Evolutionary conservation across 2,329 filamentous ascomycete genomes (phyloP).

Genomic region (Aspergillus ustus): DNA sequence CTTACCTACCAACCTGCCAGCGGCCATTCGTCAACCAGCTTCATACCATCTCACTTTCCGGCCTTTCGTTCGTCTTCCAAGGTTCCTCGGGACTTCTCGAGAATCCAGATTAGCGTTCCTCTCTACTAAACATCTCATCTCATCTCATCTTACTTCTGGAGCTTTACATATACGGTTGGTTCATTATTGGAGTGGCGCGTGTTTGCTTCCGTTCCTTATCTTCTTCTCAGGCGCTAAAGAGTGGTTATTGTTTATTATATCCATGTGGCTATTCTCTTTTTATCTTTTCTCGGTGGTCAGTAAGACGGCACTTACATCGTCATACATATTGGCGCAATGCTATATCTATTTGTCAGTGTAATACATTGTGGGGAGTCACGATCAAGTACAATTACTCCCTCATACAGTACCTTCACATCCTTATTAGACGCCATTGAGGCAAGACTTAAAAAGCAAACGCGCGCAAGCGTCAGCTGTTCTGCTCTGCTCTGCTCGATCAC

Average conservation of each 20-base stretch:
- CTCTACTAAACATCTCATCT: background rate
- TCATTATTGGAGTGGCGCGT: background rate
- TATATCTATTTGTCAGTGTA: background rate
- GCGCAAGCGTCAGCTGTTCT: too few relatives aligned
- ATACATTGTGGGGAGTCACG: background rate
- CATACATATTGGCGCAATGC: background rate
- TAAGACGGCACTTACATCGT: background rate
- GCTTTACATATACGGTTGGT: background rate
- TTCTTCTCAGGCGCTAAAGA: background rate
- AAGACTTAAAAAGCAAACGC: too few relatives aligned
- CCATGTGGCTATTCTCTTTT: background rate
- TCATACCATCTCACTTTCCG: background rate
- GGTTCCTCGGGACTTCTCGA: background rate
- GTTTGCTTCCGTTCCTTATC: too few relatives aligned
- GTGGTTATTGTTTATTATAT: background rate
- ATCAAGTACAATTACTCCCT: background rate
- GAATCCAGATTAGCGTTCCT: background rate
- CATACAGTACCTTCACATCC: too few relatives aligned
- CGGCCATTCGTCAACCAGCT: background rate
- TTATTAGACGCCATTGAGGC: too few relatives aligned
- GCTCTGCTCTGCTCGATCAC: too few relatives aligned
- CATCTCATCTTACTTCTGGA: background rate
- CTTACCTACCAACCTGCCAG: background rate
- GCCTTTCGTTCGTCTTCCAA: background rate
- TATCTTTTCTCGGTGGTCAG: background rate